These are phyloP conservation scores for Fusarium euwallaceae DNA, from an alignment of 2,329 filamentous ascomycete species.

Conservation along the genomic window DNA sequence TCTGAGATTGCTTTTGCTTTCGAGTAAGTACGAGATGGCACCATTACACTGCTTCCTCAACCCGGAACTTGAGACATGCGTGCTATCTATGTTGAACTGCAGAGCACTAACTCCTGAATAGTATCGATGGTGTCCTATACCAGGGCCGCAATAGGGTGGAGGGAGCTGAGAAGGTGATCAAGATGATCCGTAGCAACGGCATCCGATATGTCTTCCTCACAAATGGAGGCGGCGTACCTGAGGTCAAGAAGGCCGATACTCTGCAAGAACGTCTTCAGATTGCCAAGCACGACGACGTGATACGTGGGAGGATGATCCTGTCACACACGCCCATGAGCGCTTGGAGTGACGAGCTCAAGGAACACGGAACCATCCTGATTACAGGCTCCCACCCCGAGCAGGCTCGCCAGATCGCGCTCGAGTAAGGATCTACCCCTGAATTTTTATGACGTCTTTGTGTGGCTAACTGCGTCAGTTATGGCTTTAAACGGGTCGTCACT, in stretches of 20 bases:
- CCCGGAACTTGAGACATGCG: background rate
- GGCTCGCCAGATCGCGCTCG: slow-evolving; percentile 80
- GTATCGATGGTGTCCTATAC: slow-evolving; percentile 94
- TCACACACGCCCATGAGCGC: slow-evolving; percentile 89
- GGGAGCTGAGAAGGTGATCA: slow-evolving; percentile 80
- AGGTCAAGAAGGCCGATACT: slow-evolving; percentile 60
- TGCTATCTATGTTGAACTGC: background rate
- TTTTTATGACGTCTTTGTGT: slow-evolving; percentile 24
- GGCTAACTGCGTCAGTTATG: slow-evolving; percentile 61
- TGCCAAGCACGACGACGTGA: slow-evolving; percentile 49
- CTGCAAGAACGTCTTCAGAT: slow-evolving; percentile 51
- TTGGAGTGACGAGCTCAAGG: slow-evolving; percentile 59
- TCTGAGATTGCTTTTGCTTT: slow-evolving; percentile 56
- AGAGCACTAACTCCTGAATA: slow-evolving; percentile 41
- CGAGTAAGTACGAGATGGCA: slow-evolving; percentile 46
- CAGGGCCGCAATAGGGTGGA: slow-evolving; percentile 84
- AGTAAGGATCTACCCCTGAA: slow-evolving; percentile 53
- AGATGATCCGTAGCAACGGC: slow-evolving; percentile 77
- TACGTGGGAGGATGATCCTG: slow-evolving; percentile 68
- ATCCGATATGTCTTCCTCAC: slow-evolving; percentile 96
- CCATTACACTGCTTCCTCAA: background rate
- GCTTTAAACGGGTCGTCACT: slow-evolving; percentile 85
- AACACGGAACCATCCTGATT: slow-evolving; percentile 73
- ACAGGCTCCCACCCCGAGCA: slow-evolving; percentile 77
- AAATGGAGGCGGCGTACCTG: slow-evolving; percentile 91